Base-by-base conservation (phyloP, 2,329 filamentous ascomycete species). In the Chaetomiaceae sp. region DNA sequence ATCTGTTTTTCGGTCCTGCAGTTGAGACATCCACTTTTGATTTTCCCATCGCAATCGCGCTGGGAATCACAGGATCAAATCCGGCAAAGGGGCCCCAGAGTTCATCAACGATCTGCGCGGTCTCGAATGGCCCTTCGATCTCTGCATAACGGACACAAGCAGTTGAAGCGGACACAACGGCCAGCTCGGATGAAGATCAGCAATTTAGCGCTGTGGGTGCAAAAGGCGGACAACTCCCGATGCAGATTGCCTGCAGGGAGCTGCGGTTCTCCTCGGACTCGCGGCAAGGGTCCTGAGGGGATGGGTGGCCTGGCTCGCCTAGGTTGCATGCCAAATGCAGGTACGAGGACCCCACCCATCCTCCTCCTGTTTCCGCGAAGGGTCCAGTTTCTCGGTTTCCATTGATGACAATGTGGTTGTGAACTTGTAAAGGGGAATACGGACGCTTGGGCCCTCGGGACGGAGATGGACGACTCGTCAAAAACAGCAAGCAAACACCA, bases 111-210 rank as follows among this genome's bases (percentile, higher is more conserved):
- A 54, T 50, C 47, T 31, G 40, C 46, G 17, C 20, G 14, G 27
- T 46, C 52, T 47, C 43, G 47, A 51, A 33, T 37, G 29, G 36
- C 42, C 27, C 7, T 39, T 44, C 29, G 53, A 55, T 55, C 53
- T 23, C 22, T 39, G 29, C 23, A 40, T 15, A 2, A 27, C 46
- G 14, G 39, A 22, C 17, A 8, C 40, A 6, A 42, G 34, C 17
- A 45, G 46, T 9, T 23, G 47, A 42, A 45, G 22, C 44, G n/a
- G n/a, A n/a, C 22, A 31, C 14, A 6, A 31, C 27, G 27, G 38
- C 39, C 9, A 15, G 5, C 9, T 38, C n/a, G 43, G 49, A 45
- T 53, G 53, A 49, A 37, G 56, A 58, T 58, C 56, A 52, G 47
- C 50, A 39, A 29, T 17, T 42, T 55, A 46, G 33, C 34, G 48